These are phyloP conservation scores for Saturnispora mendoncae DNA, from an alignment of 805 yeast species.

Conservation along the genomic window DNA sequence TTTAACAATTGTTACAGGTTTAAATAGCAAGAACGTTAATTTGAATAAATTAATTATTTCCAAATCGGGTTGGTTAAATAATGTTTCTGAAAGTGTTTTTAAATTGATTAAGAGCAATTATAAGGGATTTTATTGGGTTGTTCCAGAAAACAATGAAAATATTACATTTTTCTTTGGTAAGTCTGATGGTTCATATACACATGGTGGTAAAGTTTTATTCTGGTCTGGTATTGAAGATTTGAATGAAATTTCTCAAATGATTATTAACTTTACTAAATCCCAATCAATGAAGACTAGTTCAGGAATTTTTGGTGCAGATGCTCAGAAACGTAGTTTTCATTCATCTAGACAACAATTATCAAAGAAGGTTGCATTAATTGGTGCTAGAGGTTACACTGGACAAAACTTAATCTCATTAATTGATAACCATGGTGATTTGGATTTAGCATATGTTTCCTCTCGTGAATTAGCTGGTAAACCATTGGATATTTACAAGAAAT, in stretches of 20 bases:
- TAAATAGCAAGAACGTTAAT: constrained; percentile 42
- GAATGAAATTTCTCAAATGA: constrained; percentile 51
- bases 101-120: constrained; percentile 69
- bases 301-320: constrained; percentile 38
- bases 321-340: constrained; percentile 24
- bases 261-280: constrained; percentile 39
- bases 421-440: constrained; percentile 80
- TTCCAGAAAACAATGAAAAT: constrained; percentile 83
- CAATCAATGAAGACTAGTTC: constrained; percentile 29
- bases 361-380: constrained; percentile 77
- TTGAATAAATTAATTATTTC: constrained; percentile 83
- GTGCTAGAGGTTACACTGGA: constrained; percentile 98
- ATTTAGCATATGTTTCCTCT: constrained; percentile 87
- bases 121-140: constrained; percentile 73
- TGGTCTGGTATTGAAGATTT: constrained; percentile 85
- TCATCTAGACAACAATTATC: constrained; percentile 14
- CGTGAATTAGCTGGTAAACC: constrained; percentile 87
- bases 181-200: constrained; percentile 89
- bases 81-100: constrained; percentile 92
- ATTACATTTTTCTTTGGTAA: constrained; percentile 85
- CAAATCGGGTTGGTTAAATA: constrained; percentile 93
- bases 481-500: constrained; percentile 79
- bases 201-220: constrained; percentile 81
- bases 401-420: constrained; percentile 84
- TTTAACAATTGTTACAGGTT: constrained; percentile 66